Base-by-base conservation (phyloP, 345 rosid species). In the Syzygium aqueum region DNA sequence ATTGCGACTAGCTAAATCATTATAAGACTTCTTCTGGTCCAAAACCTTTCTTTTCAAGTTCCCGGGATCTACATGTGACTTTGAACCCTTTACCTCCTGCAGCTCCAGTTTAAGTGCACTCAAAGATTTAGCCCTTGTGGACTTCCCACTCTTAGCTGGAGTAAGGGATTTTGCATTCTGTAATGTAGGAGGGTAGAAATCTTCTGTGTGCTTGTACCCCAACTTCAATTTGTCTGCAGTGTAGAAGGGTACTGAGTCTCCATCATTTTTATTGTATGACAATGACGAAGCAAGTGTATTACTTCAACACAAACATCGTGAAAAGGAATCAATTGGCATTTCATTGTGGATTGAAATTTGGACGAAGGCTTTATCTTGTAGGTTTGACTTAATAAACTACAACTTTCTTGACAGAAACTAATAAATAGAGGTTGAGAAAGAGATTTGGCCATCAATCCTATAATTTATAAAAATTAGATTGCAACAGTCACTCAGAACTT, bases 171-270 rank as follows among this genome's bases (percentile, higher is more conserved):
- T 94, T 77, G 88, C n/a, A 61, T 56, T 84, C 28, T 91, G 84
- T 86, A 67, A 52, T n/a, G 89, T 63, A 73, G 53, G 84, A 87
- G 83, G 86, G 84, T 85, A 86, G 77, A 84, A 56, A 87, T 85
- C 88, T 85, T 23, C 88, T 73, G 49, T 73, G 49, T 37, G 82
- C 49, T 77, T 91, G 73, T 88, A 63, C 46, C 86, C 91, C 56
- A 85, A 77, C 93, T 93, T 94, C 85, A 90, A 88, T 93, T 96
- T 96, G 91, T 86, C 99, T 97, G 49, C 82, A 37, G 82, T 3
- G 92, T 88, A 87, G 43, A 23, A 59, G 23, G 61, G 88, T 77
- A 51, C 54, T 16, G 73, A 84, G 57, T 84, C 57, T 85, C 59
- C 88, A 89, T 90, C 86, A 91, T 83, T 92, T 87, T 43, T 56